Evolutionary conservation across 129 eudicot genomes (phyloP).

Genomic region (Escallonia rubra): DNA sequence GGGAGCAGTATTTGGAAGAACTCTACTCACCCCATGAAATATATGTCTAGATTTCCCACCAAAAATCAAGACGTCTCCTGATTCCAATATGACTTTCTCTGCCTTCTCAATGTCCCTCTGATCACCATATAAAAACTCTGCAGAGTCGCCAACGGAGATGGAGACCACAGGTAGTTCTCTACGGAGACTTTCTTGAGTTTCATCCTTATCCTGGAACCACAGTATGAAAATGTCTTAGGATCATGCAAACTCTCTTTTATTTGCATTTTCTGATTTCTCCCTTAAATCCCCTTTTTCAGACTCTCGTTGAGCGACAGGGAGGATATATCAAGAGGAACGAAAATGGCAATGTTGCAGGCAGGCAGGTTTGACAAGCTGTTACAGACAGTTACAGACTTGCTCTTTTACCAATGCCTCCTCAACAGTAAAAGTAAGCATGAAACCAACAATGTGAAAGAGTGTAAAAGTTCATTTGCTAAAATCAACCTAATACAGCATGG

Average conservation of each 20-base stretch:
- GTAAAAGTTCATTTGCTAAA: too few species aligned
- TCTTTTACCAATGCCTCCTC: too few species aligned
- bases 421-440: too few species aligned
- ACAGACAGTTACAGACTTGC: too few species aligned
- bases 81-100: slow-evolving; percentile 49
- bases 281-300: neutral
- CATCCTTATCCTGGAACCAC: slow-evolving; percentile 64
- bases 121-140: slow-evolving; percentile 74
- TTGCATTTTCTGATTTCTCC: neutral
- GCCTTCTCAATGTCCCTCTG: slow-evolving; percentile 42
- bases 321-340: too few species aligned
- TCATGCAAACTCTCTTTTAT: too few species aligned
- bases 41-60: slow-evolving; percentile 80
- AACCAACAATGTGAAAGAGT: too few species aligned
- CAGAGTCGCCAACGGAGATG: slow-evolving; percentile 74
- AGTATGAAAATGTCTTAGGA: too few species aligned
- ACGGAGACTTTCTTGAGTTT: slow-evolving; percentile 45
- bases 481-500: too few species aligned
- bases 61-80: slow-evolving; percentile 89
- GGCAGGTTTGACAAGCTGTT: too few species aligned
- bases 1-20: slow-evolving; percentile 49
- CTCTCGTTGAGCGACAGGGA: neutral
- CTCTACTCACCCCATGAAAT: slow-evolving; percentile 67
- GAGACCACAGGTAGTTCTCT: slow-evolving; percentile 74
- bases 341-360: too few species aligned